Conservation (phyloP, 306 rosid genomes). For the Trifolium repens region DNA sequence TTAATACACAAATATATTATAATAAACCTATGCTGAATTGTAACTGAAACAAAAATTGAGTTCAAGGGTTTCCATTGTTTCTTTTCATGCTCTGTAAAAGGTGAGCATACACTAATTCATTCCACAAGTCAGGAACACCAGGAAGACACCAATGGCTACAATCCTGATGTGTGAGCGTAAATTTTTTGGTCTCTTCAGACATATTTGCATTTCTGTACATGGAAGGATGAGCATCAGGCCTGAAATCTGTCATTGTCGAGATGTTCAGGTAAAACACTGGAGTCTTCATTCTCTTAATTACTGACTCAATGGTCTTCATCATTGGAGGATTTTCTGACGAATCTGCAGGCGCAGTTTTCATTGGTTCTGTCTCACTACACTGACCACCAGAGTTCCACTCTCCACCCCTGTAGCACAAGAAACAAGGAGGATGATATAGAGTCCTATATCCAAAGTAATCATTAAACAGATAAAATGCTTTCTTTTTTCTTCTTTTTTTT, state of each 20-base stretch:
- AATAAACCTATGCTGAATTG: constrained; percentile 22
- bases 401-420: constrained; percentile 66
- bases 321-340: constrained; percentile 59
- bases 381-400: constrained; percentile 93
- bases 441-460: background rate
- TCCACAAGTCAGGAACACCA: constrained; percentile 96
- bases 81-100: constrained; percentile 43
- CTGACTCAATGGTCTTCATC: constrained; percentile 74
- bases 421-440: background rate
- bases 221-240: constrained; percentile 93
- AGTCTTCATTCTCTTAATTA: constrained; percentile 72
- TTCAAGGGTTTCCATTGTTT: constrained; percentile 16
- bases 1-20: constrained; percentile 19
- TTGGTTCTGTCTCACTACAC: constrained; percentile 72
- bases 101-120: constrained; percentile 77
- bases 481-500: background rate
- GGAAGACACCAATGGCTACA: constrained; percentile 99
- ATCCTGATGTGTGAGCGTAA: constrained; percentile 66
- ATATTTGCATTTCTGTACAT: constrained; percentile 60
- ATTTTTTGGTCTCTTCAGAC: constrained; percentile 52
- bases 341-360: constrained; percentile 49
- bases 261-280: constrained; percentile 76
- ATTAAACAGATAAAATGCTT: constrained; percentile 16
- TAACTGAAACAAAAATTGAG: constrained; percentile 19
- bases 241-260: constrained; percentile 80